A percentile compares a stretch with the other conserved stretches of the same genome.
Conservation (phyloP, 1,139 yeast species). For the Suhomyces anneliseae region DNA sequence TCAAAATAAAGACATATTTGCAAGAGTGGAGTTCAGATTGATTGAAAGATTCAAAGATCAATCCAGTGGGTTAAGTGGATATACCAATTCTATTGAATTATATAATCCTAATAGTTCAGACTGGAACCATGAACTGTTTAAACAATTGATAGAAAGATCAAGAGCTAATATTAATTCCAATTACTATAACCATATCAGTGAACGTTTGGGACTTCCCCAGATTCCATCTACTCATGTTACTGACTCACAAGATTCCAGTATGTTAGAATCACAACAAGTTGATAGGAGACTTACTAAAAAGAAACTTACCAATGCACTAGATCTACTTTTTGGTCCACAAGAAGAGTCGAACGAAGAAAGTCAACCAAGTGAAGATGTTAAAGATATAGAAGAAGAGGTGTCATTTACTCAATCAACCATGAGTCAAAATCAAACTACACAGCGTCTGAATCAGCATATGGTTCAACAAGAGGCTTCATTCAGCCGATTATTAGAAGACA, state of each 20-base stretch:
- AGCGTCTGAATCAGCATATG: background rate
- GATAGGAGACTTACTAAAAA: background rate
- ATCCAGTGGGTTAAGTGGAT: background rate
- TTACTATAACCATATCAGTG: background rate
- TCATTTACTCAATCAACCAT: background rate
- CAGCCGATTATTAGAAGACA: background rate
- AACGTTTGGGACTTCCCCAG: background rate
- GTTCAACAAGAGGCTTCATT: background rate
- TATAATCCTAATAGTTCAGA: background rate
- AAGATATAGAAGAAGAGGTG: background rate
- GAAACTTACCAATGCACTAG: conserved; percentile 5
- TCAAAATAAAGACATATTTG: conserved; percentile 16
- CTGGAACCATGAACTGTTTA: background rate
- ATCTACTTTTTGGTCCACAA: background rate
- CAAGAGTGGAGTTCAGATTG: conserved; percentile 11
- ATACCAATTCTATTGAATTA: background rate
- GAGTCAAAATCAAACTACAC: background rate
- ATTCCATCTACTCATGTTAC: background rate
- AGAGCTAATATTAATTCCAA: background rate
- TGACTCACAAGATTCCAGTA: conserved; percentile 1
- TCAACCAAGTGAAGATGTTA: too few species aligned
- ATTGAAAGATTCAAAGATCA: background rate
- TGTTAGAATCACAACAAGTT: conserved; percentile 1
- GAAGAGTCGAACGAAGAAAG: too few species aligned
- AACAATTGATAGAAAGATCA: background rate